A percentile compares a stretch with the other conserved stretches of the same genome.
Evolutionary conservation across 768 basidiomycete species (phyloP).

Genomic region (Mycena olivaceomarginata): DNA sequence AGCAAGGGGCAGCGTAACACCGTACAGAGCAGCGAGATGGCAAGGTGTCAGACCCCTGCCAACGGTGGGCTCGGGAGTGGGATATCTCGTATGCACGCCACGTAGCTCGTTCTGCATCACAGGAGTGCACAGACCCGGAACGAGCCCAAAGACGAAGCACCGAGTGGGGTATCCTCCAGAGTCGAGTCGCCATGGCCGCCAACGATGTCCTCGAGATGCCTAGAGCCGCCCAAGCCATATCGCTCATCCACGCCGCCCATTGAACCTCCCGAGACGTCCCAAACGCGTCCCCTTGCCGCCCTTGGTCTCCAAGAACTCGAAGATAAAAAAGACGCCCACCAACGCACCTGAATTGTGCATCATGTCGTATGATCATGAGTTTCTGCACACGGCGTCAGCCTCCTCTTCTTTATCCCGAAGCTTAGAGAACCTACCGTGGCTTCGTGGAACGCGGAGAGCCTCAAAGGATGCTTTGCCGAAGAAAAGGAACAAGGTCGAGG

Average conservation of each 20-base stretch:
- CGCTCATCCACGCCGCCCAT: background rate
- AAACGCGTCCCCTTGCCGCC: background rate
- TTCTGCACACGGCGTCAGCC: slow-evolving; percentile 4
- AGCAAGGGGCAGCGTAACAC: background rate
- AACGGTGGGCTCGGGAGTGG: too few species aligned
- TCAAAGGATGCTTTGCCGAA: background rate
- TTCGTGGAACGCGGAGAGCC: background rate
- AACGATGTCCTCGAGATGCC: background rate
- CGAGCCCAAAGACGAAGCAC: background rate
- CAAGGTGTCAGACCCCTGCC: background rate
- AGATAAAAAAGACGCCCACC: background rate
- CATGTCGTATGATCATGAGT: slow-evolving; percentile 43
- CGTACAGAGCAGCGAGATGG: background rate
- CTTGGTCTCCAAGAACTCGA: background rate
- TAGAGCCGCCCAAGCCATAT: background rate
- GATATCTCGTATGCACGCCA: background rate
- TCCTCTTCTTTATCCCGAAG: background rate
- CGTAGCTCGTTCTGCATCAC: background rate
- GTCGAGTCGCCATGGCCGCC: background rate
- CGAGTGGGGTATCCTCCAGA: too few species aligned
- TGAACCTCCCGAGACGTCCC: background rate
- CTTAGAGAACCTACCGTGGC: background rate
- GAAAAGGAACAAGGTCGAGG: slow-evolving; percentile 16
- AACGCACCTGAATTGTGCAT: slow-evolving; percentile 39
- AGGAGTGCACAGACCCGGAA: background rate